Base-by-base conservation (phyloP, 495 filamentous ascomycete species). In the Penicillium angulare region DNA sequence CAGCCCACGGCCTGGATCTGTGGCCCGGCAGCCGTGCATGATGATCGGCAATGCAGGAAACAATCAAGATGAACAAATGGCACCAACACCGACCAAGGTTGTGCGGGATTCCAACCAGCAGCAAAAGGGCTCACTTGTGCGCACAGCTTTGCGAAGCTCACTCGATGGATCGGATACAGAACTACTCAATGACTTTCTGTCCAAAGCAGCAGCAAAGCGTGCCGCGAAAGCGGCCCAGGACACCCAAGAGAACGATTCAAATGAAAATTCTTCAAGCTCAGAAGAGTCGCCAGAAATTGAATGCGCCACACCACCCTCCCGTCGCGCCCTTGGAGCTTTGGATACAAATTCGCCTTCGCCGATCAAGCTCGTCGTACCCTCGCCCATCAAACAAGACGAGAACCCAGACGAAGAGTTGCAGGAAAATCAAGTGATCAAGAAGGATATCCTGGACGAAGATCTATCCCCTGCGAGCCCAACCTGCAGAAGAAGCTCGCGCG, bases 171-270 rank as follows among this genome's bases (percentile, higher is more conserved):
- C 82, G 43, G 81, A 86, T 65, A 79, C 81, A 2, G 80, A 68
- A 40, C 55, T 85, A 17, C 72, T 86, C 20, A 82, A 81, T 53
- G 77, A 79, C 42, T 86, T 86, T 57, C 66, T 86, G 24, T 79
- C 73, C 47, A 80, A 77, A 38, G 81, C 82, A 13, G 78, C 79
- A 47, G 78, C 81, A 8, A 85, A 75, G 56, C 82, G 81, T 53
- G 79, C 76, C 23, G 80, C 73, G 53, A 80, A 79, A 55, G 63
- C 64, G 12, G 57, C 64, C 10, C 61, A 60, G 18, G 64, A 67
- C 7, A 46, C 36, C 20, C 42, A 65, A 3, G 53, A 61, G 23
- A 60, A 23, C 7, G 64, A 63, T 16, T 44, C 49, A 12, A 23
- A 27, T 33, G 52, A 63, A 33, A 47, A 49, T 13, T 46, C 43